Base-by-base conservation (phyloP, 164 flowering plant genomes). In the Protea cynaroides region DNA sequence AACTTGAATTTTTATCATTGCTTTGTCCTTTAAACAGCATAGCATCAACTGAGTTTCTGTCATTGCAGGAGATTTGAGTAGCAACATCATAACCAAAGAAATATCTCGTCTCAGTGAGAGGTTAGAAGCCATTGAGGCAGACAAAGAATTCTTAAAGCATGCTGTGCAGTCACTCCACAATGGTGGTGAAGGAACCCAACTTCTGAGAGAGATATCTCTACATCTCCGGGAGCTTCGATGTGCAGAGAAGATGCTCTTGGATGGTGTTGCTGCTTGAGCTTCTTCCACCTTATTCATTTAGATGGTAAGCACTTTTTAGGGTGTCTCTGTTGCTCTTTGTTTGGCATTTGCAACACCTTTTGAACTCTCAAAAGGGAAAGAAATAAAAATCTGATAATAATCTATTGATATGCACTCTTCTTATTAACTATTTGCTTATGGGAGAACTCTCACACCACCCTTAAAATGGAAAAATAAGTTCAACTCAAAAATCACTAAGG, bases 91-190 rank as follows among this genome's bases (percentile, higher is more conserved):
- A 36, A 53, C 63, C 0, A 67, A 37, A 50, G 67, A 79, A 47
- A 52, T 78, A 22, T 66, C 74, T 23, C 43, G 57, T 19, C 58
- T 80, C 18, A 63, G 62, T 49, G 76, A 74, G 67, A 78, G 68
- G 51, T 49, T 81, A 66, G 70, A 72, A 37, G 83, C 76, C 40
- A 70, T 84, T 61, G 82, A 81, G 71, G 75, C 69, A 61, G 83
- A 79, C 9, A 69, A 71, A 50, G 80, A 63, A 59, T 76, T 80
- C 72, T 63, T 79, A 38, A 74, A 75, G 61, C 81, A 75, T 67
- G 18, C 52, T 47, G 18, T 47, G 14, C 18, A 18, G 17, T 47
- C 52, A 47, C 52, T 47, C 19, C 52, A 47, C n/a, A 47, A 47
- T 10, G 52, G 19, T 47, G 52, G 52, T 47, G 52, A 47, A 18